Evolutionary conservation across 2,329 filamentous ascomycete species (phyloP), one percentile per base, ranked within the genome.

Genomic region (Penicillium sp.): DNA sequence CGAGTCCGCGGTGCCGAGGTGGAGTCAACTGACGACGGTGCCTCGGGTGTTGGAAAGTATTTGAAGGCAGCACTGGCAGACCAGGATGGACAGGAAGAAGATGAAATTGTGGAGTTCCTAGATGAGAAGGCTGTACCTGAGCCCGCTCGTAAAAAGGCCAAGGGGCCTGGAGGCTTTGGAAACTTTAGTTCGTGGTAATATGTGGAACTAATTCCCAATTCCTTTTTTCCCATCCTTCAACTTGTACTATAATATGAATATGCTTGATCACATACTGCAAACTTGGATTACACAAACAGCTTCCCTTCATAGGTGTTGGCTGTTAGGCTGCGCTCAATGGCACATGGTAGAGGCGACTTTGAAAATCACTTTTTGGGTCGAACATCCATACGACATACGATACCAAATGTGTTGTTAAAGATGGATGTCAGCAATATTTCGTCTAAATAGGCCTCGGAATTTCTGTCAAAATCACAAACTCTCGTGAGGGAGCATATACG

Each of bases 131-230:
- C 86, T 73, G 86, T 86, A 54, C 73, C 73, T 25, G 86, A 91
- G 66, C 91, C 90, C 19, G 84, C 82, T 4, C 87, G 85, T 75
- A 97, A 97, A 78, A 97, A 96, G 78, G 76, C 80, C 2, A 94
- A 90, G 71, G 82, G 70, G 2, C 59, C 62, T 1, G 85, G 86
- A 13, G 92, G 91, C 0, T 99, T 97, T 81, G 93, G 93, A 2
- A 96, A 97, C 75, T 99, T 99, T 74, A 93, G 96, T 76, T 84
- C 80, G 38, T 99, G 94, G 93, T 97, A 79, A 23, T 23, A 23
- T 2, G 78, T 49, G 2, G 9, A 43, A 33, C 8, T 37, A 19
- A n/a, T 35, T 33, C 5, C 40, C 15, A 35, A 3, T 1, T 3
- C 3, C 7, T 15, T 19, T 21, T 12, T 2, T 7, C 6, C 15